phyloP scores from a whole-genome alignment of 495 filamentous ascomycete genomes.

The Tuber brumale region DNA sequence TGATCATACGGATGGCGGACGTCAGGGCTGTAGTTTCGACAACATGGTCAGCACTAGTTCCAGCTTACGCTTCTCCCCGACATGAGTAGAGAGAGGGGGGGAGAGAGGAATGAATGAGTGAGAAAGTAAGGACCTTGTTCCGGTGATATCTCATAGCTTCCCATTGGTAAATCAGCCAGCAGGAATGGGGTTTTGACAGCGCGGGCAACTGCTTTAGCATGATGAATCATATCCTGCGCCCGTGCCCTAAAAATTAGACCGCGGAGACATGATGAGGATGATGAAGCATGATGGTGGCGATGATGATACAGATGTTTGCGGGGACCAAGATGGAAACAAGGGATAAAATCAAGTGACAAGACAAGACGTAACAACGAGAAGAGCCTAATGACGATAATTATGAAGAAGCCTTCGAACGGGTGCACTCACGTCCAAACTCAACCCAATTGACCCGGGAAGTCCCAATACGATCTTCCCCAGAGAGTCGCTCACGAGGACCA shows the following conservation, averaged over 20 bases:
- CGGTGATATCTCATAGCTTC: conserved; percentile 82
- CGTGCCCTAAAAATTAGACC: conserved; percentile 2
- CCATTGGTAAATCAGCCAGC: conserved; percentile 92
- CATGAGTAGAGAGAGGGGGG: neutral
- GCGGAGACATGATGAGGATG: conserved; percentile 1
- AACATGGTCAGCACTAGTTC: neutral
- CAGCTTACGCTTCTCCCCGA: neutral
- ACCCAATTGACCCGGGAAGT: conserved; percentile 72
- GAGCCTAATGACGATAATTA: neutral
- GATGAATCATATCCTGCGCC: conserved; percentile 82
- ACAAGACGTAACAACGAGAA: neutral
- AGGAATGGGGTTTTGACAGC: conserved; percentile 76
- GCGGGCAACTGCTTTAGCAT: conserved; percentile 84
- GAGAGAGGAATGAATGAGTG: neutral
- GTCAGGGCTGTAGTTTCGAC: conserved; percentile 52
- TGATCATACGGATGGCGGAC: conserved; percentile 80
- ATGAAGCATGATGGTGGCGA: neutral
- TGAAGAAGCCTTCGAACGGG: neutral
- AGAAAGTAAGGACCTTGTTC: conserved; percentile 53
- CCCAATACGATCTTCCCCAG: conserved; percentile 95
- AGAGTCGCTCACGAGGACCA: conserved; percentile 90
- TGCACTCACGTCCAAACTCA: conserved; percentile 48
- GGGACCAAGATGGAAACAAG: neutral
- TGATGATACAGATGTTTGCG: neutral
- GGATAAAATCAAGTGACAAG: neutral